These are phyloP conservation scores for Phytophthora hybrid DNA, from an alignment of 352 stramenopile genomes.

Conservation along the genomic window DNA sequence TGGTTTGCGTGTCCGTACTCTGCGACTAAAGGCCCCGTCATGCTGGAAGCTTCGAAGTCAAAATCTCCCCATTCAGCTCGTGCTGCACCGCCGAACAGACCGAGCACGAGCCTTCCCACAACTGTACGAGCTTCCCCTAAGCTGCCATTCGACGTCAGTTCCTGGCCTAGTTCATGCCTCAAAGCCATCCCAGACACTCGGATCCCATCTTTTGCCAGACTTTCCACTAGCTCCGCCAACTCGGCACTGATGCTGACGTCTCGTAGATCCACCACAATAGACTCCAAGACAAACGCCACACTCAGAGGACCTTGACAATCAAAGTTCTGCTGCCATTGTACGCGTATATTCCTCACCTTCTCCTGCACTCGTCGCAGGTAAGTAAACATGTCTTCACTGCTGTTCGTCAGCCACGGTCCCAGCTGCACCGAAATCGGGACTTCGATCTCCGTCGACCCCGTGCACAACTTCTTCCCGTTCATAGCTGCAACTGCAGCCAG, in stretches of 20 bases:
- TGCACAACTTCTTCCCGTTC: slow-evolving; percentile 11
- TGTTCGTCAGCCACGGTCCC: slow-evolving; percentile 27
- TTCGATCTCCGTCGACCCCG: slow-evolving; percentile 37
- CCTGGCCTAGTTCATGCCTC: slow-evolving; percentile 18
- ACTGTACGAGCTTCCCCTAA: slow-evolving; percentile 17
- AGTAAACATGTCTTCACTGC: slow-evolving; percentile 18
- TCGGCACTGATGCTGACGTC: slow-evolving; percentile 21
- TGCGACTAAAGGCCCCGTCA: slow-evolving; percentile 26
- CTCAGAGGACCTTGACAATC: slow-evolving; percentile 13
- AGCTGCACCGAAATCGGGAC: slow-evolving; percentile 37
- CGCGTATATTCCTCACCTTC: slow-evolving; percentile 16
- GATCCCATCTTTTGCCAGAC: slow-evolving; percentile 29
- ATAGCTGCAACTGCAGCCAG: slow-evolving; percentile 27
- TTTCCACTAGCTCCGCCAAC: slow-evolving; percentile 27
- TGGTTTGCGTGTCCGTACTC: slow-evolving; percentile 27
- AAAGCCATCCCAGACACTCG: slow-evolving; percentile 26
- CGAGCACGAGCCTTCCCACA: slow-evolving; percentile 23
- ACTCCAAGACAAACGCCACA: slow-evolving; percentile 37
- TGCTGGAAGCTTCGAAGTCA: slow-evolving; percentile 25
- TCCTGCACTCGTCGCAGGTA: slow-evolving; percentile 32
- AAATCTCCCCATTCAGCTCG: slow-evolving; percentile 9
- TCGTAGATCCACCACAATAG: slow-evolving; percentile 27
- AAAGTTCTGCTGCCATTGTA: slow-evolving; percentile 21
- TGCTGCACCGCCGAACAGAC: slow-evolving; percentile 31
- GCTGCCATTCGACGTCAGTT: slow-evolving; percentile 20